Base-by-base conservation (phyloP, 768 basidiomycete genomes). In the Amanita phalloides region DNA sequence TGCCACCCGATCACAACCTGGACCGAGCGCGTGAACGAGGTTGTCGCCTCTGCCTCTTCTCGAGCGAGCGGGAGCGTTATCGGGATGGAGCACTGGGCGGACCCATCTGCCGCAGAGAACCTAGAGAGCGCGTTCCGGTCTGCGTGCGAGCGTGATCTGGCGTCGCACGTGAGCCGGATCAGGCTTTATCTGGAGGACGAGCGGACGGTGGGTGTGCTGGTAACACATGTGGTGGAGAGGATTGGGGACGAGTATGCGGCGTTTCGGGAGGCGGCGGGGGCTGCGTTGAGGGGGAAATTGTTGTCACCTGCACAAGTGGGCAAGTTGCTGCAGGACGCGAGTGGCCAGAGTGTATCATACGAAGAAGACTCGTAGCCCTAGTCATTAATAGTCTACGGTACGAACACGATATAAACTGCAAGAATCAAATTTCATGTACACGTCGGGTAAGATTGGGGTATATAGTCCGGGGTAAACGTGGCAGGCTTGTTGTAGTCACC, bases 241-340 rank as follows among this genome's bases (percentile, higher is more conserved):
- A 75, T 96, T 14, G 75, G 81, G 56, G 82, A 86, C 48, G 78
- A 77, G 32, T 96, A 94, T 66, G 72, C 75, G 58, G 72, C 73
- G 23, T 96, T 90, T 69, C 68, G 81, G 57, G 82, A 87, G 41
- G 70, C 77, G 20, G 73, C 81, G 45, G 72, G 62, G 72, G 75
- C 66, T 64, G 76, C 55, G 48, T 58, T 67, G 53, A 65, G 61
- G 44, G 63, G 61, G 35, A 56, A 55, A 1, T 60, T 43, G 54
- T 55, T 69, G 58, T 65, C 67, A 38, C 57, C 65, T 37, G 63
- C 64, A 32, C 64, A 57, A 13, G 55, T 81, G 57, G 70, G 68
- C 59, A 70, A 68, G 53, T 58, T 67, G 42, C 48, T 79, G 58
- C 58, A 61, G 55, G 60, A 57, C 30, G 30, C 30, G 30, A 30